These are phyloP conservation scores for Arachis hypogaea DNA, from an alignment of 306 rosid genomes.

Conservation along the genomic window DNA sequence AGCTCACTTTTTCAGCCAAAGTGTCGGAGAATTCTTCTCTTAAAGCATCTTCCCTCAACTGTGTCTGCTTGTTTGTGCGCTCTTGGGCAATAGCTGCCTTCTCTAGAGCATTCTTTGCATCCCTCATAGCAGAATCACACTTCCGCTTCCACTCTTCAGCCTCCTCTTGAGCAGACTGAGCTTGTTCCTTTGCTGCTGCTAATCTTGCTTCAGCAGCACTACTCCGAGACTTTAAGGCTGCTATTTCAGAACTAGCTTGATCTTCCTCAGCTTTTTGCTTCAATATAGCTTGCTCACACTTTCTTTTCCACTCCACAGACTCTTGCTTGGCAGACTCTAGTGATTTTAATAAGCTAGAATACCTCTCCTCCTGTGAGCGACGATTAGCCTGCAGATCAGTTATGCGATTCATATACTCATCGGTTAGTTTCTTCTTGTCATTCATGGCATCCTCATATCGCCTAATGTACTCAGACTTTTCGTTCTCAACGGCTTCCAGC, in stretches of 20 bases:
- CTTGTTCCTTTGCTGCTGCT: conserved; percentile 88
- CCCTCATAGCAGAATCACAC: conserved; percentile 79
- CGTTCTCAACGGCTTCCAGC: conserved; percentile 80
- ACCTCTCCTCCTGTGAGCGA: conserved; percentile 72
- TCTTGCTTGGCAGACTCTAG: conserved; percentile 82
- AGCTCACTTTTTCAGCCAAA: conserved; percentile 80
- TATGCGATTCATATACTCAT: conserved; percentile 84
- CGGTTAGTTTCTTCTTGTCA: conserved; percentile 83
- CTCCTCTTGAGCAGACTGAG: conserved; percentile 95
- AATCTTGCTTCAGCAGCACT: conserved; percentile 93
- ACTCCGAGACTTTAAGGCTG: conserved; percentile 77
- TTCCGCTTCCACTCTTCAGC: conserved; percentile 97
- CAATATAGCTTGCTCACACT: conserved; percentile 66
- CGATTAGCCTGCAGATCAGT: conserved; percentile 75
- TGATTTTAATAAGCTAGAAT: conserved; percentile 64
- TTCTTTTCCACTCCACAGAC: conserved; percentile 82
- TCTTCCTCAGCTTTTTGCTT: conserved; percentile 86
- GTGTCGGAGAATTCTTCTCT: conserved; percentile 76
- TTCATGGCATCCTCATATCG: conserved; percentile 85
- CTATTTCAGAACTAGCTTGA: conserved; percentile 80
- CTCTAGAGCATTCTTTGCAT: conserved; percentile 85
- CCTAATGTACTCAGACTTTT: conserved; percentile 76
- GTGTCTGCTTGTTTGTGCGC: conserved; percentile 74
- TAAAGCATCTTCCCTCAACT: conserved; percentile 86
- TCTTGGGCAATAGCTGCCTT: conserved; percentile 88